Evolutionary conservation across 129 eudicot species (phyloP).

Genomic region (Artemisia argyi): DNA sequence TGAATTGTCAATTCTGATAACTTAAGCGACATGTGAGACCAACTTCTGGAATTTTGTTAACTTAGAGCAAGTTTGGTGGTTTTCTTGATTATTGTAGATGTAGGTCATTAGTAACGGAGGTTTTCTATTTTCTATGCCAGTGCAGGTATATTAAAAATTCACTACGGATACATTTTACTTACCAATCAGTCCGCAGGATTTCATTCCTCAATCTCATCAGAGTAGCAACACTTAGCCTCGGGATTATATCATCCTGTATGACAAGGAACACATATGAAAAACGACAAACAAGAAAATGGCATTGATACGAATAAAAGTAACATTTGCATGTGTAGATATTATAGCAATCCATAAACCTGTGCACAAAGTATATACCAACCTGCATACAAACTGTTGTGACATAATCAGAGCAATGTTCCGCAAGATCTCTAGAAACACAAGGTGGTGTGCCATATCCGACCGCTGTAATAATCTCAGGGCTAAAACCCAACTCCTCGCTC

Average conservation of each 20-base stretch:
- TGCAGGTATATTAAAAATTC: constrained; percentile 13
- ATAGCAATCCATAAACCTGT: background rate
- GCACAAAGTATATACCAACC: constrained; percentile 36
- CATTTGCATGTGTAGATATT: background rate
- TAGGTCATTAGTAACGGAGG: background rate
- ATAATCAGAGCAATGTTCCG: constrained; percentile 65
- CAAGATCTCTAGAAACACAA: constrained; percentile 84
- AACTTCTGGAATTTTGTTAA: too few relatives aligned
- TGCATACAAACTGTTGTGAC: constrained; percentile 93
- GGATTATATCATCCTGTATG: constrained; percentile 87
- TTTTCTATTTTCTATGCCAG: background rate
- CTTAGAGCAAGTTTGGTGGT: background rate
- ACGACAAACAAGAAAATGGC: background rate
- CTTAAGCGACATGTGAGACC: too few relatives aligned
- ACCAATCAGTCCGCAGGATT: constrained; percentile 92
- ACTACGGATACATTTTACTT: constrained; percentile 31
- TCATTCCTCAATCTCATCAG: constrained; percentile 88
- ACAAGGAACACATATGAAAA: background rate
- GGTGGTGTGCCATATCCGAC: constrained; percentile 94
- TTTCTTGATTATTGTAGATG: constrained; percentile 2
- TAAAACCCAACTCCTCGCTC: constrained; percentile 71
- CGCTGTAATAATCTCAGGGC: constrained; percentile 74
- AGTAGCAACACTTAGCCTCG: constrained; percentile 88
- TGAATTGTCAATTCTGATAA: background rate
- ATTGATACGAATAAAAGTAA: background rate